These are phyloP conservation scores for Centaurea solstitialis DNA, from an alignment of 129 eudicot genomes.

Conservation along the genomic window DNA sequence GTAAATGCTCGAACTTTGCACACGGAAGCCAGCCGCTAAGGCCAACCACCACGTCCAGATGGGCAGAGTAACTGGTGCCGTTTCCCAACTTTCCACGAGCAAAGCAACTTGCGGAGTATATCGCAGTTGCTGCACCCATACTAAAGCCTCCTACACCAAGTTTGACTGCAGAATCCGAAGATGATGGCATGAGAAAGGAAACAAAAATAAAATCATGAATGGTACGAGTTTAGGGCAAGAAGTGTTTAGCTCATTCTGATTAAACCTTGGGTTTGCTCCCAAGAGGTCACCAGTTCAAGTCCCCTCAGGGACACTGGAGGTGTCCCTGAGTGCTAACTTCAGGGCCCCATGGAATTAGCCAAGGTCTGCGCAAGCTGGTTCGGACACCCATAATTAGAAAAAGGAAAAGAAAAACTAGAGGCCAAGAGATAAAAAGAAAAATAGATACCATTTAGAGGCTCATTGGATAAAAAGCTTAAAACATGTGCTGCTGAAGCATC, in stretches of 20 bases:
- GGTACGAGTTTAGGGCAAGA: neutral
- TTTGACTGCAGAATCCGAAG: conserved; percentile 44
- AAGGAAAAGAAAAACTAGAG: neutral
- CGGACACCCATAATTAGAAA: neutral
- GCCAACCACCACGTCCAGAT: conserved; percentile 68
- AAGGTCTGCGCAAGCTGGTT: neutral
- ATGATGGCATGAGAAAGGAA: neutral
- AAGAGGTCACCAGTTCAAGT: neutral
- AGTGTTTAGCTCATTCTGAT: neutral
- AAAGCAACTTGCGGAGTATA: conserved; percentile 67
- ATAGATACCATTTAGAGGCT: conserved; percentile 54
- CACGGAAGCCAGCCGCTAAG: conserved; percentile 86
- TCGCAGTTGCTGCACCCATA: conserved; percentile 83
- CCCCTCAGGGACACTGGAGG: no score
- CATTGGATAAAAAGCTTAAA: conserved; percentile 57
- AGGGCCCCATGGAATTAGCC: neutral
- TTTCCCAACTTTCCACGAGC: conserved; percentile 58
- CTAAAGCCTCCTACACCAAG: conserved; percentile 85
- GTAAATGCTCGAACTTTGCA: conserved; percentile 49
- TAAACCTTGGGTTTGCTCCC: neutral
- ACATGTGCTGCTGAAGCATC: conserved; percentile 72
- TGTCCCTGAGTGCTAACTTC: neutral
- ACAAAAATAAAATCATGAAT: neutral
- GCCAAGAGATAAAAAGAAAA: neutral
- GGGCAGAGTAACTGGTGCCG: conserved; percentile 47